A percentile compares a stretch with the other conserved stretches of the same genome.
Evolutionary conservation across 768 basidiomycete genomes (phyloP).

Genomic region (Tephrocybe sp.): DNA sequence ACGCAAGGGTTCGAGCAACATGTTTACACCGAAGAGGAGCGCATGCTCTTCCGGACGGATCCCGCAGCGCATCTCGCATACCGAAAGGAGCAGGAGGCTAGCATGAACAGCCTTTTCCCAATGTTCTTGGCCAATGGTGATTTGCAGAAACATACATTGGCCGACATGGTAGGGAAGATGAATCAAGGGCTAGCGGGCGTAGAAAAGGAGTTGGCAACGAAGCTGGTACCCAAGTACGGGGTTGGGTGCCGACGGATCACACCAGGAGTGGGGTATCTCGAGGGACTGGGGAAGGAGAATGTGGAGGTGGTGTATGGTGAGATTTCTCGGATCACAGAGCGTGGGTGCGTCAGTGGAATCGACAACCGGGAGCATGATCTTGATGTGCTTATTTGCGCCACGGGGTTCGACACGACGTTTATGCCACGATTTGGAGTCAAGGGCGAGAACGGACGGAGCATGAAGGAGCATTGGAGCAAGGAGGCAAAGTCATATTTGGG

Average conservation of each 20-base stretch:
- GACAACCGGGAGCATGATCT: constrained; percentile 28
- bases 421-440: constrained; percentile 31
- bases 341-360: constrained; percentile 22
- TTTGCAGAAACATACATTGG: constrained; percentile 27
- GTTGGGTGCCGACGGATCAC: constrained; percentile 34
- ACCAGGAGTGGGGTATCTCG: constrained; percentile 32
- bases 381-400: constrained; percentile 36
- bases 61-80: constrained; percentile 38
- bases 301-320: constrained; percentile 28
- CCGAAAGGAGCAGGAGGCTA: constrained; percentile 36
- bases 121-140: constrained; percentile 29
- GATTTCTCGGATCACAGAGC: constrained; percentile 25
- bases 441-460: constrained; percentile 21
- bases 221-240: constrained; percentile 31
- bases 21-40: constrained; percentile 38
- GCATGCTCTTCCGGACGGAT: constrained; percentile 32
- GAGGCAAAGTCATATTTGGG: constrained; percentile 29
- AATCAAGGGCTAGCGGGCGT: constrained; percentile 35
- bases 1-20: constrained; percentile 25
- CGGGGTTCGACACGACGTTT: constrained; percentile 33
- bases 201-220: constrained; percentile 39
- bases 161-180: constrained; percentile 34
- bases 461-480: constrained; percentile 30
- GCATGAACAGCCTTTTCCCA: constrained; percentile 31
- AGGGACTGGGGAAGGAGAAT: constrained; percentile 27